These are phyloP conservation scores for Seiridium unicorne DNA, from an alignment of 2,329 filamentous ascomycete genomes.

Conservation along the genomic window DNA sequence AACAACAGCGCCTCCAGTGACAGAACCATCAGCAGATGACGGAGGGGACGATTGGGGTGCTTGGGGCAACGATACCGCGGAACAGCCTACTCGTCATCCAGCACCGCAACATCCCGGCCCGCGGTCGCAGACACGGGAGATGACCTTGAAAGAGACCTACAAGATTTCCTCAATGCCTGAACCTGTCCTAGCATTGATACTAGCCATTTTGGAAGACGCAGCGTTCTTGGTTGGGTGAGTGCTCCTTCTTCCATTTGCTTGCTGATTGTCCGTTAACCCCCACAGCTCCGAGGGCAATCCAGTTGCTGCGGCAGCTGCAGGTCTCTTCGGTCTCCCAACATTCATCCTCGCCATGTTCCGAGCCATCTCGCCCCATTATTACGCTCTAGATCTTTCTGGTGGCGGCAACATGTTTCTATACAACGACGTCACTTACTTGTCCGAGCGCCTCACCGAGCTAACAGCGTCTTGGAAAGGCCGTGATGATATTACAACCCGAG, in stretches of 20 bases:
- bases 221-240: constrained; percentile 53
- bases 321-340: constrained; percentile 70
- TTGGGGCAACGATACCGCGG: constrained; percentile 48
- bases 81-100: neutral
- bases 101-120: neutral
- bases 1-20: constrained; percentile 11
- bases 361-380: constrained; percentile 73
- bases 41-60: constrained; percentile 76
- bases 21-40: constrained; percentile 25
- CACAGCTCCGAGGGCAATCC: constrained; percentile 46
- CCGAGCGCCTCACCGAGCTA: constrained; percentile 53
- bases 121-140: constrained; percentile 51
- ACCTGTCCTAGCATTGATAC: constrained; percentile 68
- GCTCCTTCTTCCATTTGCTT: neutral
- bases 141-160: constrained; percentile 83
- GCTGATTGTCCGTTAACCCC: constrained; percentile 8
- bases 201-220: constrained; percentile 58
- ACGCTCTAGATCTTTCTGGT: constrained; percentile 57
- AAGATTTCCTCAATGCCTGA: constrained; percentile 86
- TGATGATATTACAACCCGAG: constrained; percentile 47
- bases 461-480: constrained; percentile 50
- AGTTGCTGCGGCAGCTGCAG: constrained; percentile 65
- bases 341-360: constrained; percentile 76
- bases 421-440: constrained; percentile 65
- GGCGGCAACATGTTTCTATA: constrained; percentile 69